Base-by-base conservation (phyloP, 2,329 filamentous ascomycete species). In the Phyllosticta citribraziliensis region DNA sequence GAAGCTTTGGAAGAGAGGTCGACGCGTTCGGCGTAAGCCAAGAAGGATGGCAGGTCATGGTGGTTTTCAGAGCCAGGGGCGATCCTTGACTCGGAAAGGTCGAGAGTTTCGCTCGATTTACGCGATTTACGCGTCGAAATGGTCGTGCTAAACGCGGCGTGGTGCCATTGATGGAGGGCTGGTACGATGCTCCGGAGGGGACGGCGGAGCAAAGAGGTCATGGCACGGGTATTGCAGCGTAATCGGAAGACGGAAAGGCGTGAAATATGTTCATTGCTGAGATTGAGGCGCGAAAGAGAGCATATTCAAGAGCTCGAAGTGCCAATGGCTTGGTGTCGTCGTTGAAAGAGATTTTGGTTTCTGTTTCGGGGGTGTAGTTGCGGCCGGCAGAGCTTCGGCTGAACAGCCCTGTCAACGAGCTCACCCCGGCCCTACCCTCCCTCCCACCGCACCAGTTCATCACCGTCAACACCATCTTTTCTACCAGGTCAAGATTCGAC, bases 21-120 rank as follows among this genome's bases (percentile, higher is more conserved):
- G 0, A 75, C 79, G 56, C 81, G 80, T 20, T 78, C 70, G 5
- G 85, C 85, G 70, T 91, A 85, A 25, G 79, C 75, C 27, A 88
- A 72, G 70, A 91, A 93, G 0, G 85, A 83, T 1, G 76, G 66
- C 3, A 91, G 78, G 67, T 87, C 81, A 65, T 83, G 75, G 71
- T 92, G 89, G 54, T 83, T 72, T 19, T 62, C 57, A 17, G 71
- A 73, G 47, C 72, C 72, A 10, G 67, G 70, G 3, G 50, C n/a
- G n/a, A 61, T 57, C 24, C 6, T 8, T 17, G 59, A 30, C 3
- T 24, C 62, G 2, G 9, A 5, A 2, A 5, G 5, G 17, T n/a
- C 19, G 14, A n/a, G n/a, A 47, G 14, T n/a, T n/a, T 14, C 40
- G 8, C 4, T n/a, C 6, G 17, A 3, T 47, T 47, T 17, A 47